Percentiles rank a stretch among this genome's conserved stretches.
These are phyloP conservation scores for Globisporangium cylindrosporum DNA, from an alignment of 352 stramenopile species.

Conservation along the genomic window DNA sequence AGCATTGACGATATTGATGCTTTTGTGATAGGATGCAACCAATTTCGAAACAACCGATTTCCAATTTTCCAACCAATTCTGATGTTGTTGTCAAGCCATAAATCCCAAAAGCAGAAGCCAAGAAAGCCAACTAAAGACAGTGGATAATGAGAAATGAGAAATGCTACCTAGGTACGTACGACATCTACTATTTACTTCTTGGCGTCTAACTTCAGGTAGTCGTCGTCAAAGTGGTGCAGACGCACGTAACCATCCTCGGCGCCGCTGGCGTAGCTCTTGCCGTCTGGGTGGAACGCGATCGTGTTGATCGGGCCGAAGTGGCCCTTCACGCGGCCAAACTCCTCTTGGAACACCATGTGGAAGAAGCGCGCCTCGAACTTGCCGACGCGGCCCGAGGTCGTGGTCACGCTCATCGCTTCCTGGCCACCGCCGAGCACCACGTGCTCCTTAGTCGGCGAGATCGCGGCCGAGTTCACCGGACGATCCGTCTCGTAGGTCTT, in stretches of 20 bases:
- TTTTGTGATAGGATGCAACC: background rate
- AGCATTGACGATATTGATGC: background rate
- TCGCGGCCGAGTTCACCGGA: constrained; percentile 97
- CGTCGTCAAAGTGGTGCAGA: constrained; percentile 97
- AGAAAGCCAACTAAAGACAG: background rate
- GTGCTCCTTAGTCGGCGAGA: constrained; percentile 95
- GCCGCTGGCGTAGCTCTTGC: constrained; percentile 97
- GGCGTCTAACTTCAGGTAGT: constrained; percentile 91
- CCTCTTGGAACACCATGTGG: constrained; percentile 98
- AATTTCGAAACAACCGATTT: background rate
- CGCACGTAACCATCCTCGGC: constrained; percentile 98
- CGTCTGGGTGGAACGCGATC: constrained; percentile 97
- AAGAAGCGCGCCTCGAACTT: constrained; percentile 98
- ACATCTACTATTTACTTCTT: constrained; percentile 27
- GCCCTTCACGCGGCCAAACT: constrained; percentile 98
- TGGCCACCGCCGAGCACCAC: constrained; percentile 97
- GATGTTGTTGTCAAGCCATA: background rate
- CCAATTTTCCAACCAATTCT: background rate
- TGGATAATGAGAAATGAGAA: constrained; percentile 4
- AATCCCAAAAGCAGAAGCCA: background rate
- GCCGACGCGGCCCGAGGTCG: constrained; percentile 89
- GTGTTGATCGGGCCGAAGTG: constrained; percentile 99
- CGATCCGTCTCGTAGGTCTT: constrained; percentile 99
- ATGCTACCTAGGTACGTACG: constrained; percentile 4
- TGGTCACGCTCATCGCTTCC: constrained; percentile 98